These are phyloP conservation scores for Besnoitia besnoiti DNA, from an alignment of 169 alveolate species.

Conservation along the genomic window DNA sequence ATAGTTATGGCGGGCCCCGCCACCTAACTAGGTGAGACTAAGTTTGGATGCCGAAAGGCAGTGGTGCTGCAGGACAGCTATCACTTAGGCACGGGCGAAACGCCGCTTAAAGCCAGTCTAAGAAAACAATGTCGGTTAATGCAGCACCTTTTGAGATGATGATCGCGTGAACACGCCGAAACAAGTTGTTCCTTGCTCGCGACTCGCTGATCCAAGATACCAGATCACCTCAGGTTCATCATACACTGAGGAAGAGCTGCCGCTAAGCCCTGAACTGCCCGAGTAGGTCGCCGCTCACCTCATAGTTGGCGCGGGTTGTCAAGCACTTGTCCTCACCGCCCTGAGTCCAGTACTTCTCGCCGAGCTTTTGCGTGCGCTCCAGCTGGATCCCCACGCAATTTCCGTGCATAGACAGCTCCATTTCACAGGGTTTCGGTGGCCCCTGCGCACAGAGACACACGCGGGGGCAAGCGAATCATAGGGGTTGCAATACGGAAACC, in stretches of 20 bases:
- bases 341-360: constrained; percentile 71
- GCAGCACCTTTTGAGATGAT: too few species aligned
- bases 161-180: background rate
- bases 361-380: constrained; percentile 62
- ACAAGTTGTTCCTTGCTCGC: background rate
- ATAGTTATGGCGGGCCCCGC: too few species aligned
- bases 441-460: too few species aligned
- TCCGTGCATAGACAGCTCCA: constrained; percentile 70
- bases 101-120: too few species aligned
- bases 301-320: constrained; percentile 61
- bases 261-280: background rate
- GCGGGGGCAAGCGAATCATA: background rate
- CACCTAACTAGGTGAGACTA: too few species aligned
- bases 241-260: too few species aligned
- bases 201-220: too few species aligned
- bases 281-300: constrained; percentile 38
- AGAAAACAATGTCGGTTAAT: too few species aligned
- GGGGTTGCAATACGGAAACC: background rate
- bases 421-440: constrained; percentile 66
- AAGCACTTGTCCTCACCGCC: constrained; percentile 68
- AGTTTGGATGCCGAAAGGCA: too few species aligned
- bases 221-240: too few species aligned
- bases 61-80: too few species aligned
- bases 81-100: too few species aligned
- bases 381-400: constrained; percentile 66